phyloP scores from a whole-genome alignment of 768 basidiomycete species.

The Boletellus ananas region DNA sequence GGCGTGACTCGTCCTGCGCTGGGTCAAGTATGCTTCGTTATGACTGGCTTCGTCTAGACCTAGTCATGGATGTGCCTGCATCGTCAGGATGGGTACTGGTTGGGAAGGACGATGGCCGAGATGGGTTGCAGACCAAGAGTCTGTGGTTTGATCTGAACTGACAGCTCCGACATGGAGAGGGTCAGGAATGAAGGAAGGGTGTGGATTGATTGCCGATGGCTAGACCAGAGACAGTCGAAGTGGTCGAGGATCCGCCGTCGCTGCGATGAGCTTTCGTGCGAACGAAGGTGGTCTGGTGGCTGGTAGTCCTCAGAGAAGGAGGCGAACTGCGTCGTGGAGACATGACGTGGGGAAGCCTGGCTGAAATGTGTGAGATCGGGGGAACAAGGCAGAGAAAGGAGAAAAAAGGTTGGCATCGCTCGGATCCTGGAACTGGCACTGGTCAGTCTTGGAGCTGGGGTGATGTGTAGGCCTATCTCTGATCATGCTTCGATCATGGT shows the following conservation, averaged over 20 bases:
- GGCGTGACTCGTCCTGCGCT: slow-evolving; percentile 11
- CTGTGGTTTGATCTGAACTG: too few relatives aligned
- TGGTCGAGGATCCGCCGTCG: slow-evolving; percentile 17
- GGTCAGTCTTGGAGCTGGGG: too few relatives aligned
- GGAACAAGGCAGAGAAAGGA: neutral
- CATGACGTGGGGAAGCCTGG: neutral
- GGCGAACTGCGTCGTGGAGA: neutral
- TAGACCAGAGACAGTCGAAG: neutral
- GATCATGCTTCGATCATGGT: neutral
- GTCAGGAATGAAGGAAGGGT: neutral
- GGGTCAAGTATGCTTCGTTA: neutral
- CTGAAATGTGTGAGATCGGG: slow-evolving; percentile 1
- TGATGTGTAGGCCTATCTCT: too few relatives aligned
- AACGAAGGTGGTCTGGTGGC: neutral
- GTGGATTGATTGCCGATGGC: slow-evolving; percentile 5
- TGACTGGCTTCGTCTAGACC: neutral
- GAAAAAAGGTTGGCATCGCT: too few relatives aligned
- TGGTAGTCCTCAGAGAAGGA: slow-evolving; percentile 1
- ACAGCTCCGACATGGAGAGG: neutral
- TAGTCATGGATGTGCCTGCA: neutral
- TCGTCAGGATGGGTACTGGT: neutral
- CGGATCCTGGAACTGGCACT: too few relatives aligned
- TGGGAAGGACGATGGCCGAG: too few relatives aligned
- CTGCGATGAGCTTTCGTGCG: neutral
- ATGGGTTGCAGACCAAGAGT: too few relatives aligned